Conservation (phyloP, 2,329 filamentous ascomycete genomes). For the Pseudogymnoascus sp. region DNA sequence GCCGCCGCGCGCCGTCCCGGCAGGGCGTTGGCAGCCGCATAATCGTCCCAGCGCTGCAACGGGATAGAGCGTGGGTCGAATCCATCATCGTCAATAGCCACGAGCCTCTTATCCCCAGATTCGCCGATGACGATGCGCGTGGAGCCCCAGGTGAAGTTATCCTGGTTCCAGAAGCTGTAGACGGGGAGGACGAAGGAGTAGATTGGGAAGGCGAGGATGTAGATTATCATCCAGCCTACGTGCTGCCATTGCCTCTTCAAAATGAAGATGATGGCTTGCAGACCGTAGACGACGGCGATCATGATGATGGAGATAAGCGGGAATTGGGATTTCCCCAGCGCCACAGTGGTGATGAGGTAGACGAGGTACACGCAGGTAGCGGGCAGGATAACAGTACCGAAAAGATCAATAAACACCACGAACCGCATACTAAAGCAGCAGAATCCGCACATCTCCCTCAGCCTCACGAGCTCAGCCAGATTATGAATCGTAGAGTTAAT, state of each 20-base stretch:
- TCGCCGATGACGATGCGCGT: constrained; percentile 95
- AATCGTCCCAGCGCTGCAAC: constrained; percentile 95
- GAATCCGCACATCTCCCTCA: constrained; percentile 94
- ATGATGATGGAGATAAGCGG: constrained; percentile 83
- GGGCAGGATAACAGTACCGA: constrained; percentile 86
- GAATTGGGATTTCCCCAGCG: constrained; percentile 62
- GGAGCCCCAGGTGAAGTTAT: constrained; percentile 99
- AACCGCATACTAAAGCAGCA: constrained; percentile 99
- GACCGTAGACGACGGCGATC: constrained; percentile 89
- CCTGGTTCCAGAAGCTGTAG: constrained; percentile 99
- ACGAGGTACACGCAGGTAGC: constrained; percentile 83
- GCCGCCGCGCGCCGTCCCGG: constrained; percentile 72
- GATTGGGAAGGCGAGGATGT: constrained; percentile 81
- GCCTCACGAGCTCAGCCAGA: constrained; percentile 84
- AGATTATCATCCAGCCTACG: constrained; percentile 98
- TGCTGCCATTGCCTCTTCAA: constrained; percentile 97
- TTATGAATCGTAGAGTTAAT: constrained; percentile 99
- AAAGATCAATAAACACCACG: constrained; percentile 85
- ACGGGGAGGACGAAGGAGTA: constrained; percentile 86
- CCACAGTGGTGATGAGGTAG: constrained; percentile 76
- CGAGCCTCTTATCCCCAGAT: constrained; percentile 80
- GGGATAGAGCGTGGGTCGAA: constrained; percentile 92
- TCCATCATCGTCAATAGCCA: constrained; percentile 73
- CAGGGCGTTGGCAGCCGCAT: constrained; percentile 75
- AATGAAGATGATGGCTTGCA: constrained; percentile 96